Percentiles rank a stretch among this genome's conserved stretches.
Conservation (phyloP, 352 stramenopile species). For the Phytopythium delawarense region DNA sequence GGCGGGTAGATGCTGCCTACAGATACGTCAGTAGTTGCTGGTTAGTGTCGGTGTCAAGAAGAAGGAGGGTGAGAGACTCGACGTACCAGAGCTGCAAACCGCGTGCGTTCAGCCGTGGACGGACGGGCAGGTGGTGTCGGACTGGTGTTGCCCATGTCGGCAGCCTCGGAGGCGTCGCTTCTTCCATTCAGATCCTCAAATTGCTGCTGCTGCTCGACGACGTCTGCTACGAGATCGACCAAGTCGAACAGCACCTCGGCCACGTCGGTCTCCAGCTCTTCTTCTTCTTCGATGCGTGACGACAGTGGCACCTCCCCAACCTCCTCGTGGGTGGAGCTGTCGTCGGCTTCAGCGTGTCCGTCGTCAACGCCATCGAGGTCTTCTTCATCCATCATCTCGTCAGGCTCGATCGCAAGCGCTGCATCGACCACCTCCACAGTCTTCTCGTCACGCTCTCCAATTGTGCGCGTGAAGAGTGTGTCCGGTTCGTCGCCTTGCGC, state of each 20-base stretch:
- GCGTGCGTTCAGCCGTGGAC: background rate
- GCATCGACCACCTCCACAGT: background rate
- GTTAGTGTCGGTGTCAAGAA: background rate
- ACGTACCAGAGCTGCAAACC: background rate
- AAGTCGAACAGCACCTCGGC: slow-evolving; percentile 46
- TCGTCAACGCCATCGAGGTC: slow-evolving; percentile 1
- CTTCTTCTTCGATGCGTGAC: slow-evolving; percentile 11
- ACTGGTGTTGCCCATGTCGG: background rate
- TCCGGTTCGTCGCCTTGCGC: background rate
- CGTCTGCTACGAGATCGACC: slow-evolving; percentile 22
- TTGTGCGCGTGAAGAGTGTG: background rate
- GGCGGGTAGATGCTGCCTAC: background rate
- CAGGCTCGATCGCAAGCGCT: background rate
- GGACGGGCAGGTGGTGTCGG: background rate
- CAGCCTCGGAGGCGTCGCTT: background rate
- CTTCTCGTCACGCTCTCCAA: background rate
- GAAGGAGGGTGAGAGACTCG: background rate
- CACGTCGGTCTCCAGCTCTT: slow-evolving; percentile 32
- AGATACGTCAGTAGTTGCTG: background rate
- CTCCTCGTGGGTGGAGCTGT: slow-evolving; percentile 1
- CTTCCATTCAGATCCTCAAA: background rate
- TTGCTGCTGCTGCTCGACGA: slow-evolving; percentile 7
- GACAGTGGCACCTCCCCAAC: background rate
- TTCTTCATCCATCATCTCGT: background rate
- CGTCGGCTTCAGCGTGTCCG: slow-evolving; percentile 4